Evolutionary conservation across 768 basidiomycete genomes (phyloP), one percentile per base, ranked within the genome.

Genomic region (Amanita phalloides): DNA sequence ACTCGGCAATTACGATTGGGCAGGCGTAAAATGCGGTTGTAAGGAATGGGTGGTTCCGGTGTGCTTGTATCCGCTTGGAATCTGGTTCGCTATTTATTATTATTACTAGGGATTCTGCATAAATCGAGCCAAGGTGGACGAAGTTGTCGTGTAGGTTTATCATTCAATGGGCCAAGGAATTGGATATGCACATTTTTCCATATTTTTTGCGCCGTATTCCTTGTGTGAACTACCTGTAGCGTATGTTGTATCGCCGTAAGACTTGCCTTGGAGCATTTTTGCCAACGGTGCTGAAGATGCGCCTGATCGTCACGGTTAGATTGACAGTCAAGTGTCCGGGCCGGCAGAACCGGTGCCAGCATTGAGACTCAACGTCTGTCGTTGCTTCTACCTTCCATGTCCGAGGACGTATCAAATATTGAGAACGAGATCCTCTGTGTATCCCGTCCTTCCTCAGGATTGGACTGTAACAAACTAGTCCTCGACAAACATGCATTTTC

Each of bases 1-100:
- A 69, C 73, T 99, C 14, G 96, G 96, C 2, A 96, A 90, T 64
- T 98, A 84, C 59, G 93, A 96, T 63, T 99, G 96, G 96, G 91
- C 93, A 4, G 95, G 95, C 0, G 82, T 90, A 26, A 79, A 84
- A 60, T 95, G 93, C 62, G 86, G 89, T 21, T 97, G 93, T 62
- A 87, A 84, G 59, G 81, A 83, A 60, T 97, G 93, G 93, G 88
- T 95, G 25, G 84, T 83, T 7, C 93, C 93, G 41, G 92, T 93
- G 58, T 61, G 85, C 69, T 43, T 17, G 57, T 43, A 20, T 36
- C 55, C 26, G 6, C 4, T 32, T n/a, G 9, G 7, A 17, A 42
- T 13, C 20, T 38, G 7, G 35, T 42, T 25, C 41, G 41, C 17
- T 21, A 21, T 13, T 42, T 39, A 26, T 13, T 28, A 26, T 11